Evolutionary conservation across 2,329 filamentous ascomycete genomes (phyloP).

Genomic region (Penicillium paneum): DNA sequence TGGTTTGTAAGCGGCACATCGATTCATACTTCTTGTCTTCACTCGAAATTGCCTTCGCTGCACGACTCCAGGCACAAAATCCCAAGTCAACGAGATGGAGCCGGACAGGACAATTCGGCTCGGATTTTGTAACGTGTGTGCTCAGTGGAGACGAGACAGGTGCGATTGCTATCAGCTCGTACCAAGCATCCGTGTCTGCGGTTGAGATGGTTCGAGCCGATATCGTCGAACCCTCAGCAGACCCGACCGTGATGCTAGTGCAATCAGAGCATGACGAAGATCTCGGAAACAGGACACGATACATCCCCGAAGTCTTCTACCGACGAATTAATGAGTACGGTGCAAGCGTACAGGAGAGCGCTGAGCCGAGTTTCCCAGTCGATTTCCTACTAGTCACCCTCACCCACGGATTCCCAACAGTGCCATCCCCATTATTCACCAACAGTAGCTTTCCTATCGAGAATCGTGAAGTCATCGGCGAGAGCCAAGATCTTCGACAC

Average conservation of each 20-base stretch:
- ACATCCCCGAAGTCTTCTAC: conserved; percentile 98
- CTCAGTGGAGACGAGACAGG: conserved; percentile 89
- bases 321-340: conserved; percentile 94
- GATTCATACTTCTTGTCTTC: conserved; percentile 95
- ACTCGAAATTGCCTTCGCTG: conserved; percentile 84
- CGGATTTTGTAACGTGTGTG: conserved; percentile 94
- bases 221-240: conserved; percentile 90
- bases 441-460: conserved; percentile 76
- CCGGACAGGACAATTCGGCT: conserved; percentile 88
- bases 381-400: conserved; percentile 95
- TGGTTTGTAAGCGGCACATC: conserved; percentile 90
- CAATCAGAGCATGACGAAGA: conserved; percentile 83
- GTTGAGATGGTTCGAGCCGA: conserved; percentile 97
- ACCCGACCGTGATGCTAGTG: conserved; percentile 90
- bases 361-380: conserved; percentile 92
- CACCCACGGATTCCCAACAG: conserved; percentile 90
- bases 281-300: conserved; percentile 66
- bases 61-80: conserved; percentile 80
- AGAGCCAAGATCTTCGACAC: conserved; percentile 73
- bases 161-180: conserved; percentile 83
- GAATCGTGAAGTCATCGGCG: conserved; percentile 82
- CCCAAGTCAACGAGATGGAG: conserved; percentile 96
- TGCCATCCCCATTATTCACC: conserved; percentile 72
- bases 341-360: conserved; percentile 93
- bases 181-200: conserved; percentile 91